Evolutionary conservation across 2,329 filamentous ascomycete species (phyloP).

Genomic region (Drechmeria coniospora): DNA sequence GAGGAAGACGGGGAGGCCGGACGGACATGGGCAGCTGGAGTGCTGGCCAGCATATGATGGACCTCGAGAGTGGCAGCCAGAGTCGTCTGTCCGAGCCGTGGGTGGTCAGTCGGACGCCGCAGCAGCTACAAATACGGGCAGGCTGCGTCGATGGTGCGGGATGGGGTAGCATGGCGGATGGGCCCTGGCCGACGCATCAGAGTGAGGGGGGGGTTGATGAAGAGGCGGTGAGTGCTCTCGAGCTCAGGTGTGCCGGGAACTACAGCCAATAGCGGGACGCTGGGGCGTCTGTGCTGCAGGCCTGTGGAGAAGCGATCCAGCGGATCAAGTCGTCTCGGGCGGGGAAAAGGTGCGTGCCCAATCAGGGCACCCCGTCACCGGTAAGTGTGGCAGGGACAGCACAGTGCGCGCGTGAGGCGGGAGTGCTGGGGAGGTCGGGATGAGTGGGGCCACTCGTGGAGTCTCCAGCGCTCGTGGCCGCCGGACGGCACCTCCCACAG

Average conservation of each 20-base stretch:
- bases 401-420: neutral
- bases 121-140: neutral
- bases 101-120: no score
- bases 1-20: constrained; percentile 1
- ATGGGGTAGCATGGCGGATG: neutral
- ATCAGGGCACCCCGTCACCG: constrained; percentile 3
- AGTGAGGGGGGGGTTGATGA: constrained; percentile 12
- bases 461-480: no score
- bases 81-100: no score
- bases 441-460: no score
- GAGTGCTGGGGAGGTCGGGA: constrained; percentile 1
- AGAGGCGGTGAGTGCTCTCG: constrained; percentile 23
- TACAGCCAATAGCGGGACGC: constrained; percentile 19
- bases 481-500: no score
- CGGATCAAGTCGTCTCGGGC: constrained; percentile 6
- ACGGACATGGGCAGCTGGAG: neutral
- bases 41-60: neutral
- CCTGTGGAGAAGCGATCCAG: constrained; percentile 13
- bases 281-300: constrained; percentile 15
- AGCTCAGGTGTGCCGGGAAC: no score
- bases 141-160: neutral
- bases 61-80: no score
- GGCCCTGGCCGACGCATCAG: constrained; percentile 1
- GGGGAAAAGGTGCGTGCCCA: constrained; percentile 1
- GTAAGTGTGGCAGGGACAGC: constrained; percentile 1